Base-by-base conservation (phyloP, 345 rosid species). In the sweet orange (Citrus sinensis) region DNA sequence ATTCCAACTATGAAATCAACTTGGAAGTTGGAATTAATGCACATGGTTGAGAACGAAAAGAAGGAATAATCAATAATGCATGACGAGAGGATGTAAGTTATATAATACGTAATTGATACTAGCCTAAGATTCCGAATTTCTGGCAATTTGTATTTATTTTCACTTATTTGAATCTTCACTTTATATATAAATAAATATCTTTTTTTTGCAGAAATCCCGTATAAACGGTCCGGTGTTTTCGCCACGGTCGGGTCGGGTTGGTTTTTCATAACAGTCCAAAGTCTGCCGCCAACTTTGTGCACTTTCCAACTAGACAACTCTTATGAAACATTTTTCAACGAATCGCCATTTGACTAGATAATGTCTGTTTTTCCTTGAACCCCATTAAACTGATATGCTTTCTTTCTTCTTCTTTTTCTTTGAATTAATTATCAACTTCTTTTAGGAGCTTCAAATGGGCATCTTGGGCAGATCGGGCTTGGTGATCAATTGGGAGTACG, bases 401-500 rank as follows among this genome's bases (percentile, higher is more conserved):
- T 54, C n/a, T 54, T 17, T 54, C 8, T 54, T 51, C 56, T 51
- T 17, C 22, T 54, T 17, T 7, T 60, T 17, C 46, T 39, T 49
- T 37, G n/a, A 7, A 35, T 9, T 11, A 46, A 13, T 34, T n/a
- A 5, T 34, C 40, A 13, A 22, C 11, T 62, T 40, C 32, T 39
- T 68, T 68, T 39, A 39, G 34, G 25, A 35, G 63, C 56, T 32
- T 27, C 34, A 51, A 35, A 79, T 78, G 88, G 74, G 81, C 34
- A 8, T 64, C 59, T 22, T 29, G 42, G 78, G 71, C 22, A 19
- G 32, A 66, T 59, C 22, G 30, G 63, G 62, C 37, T 65, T 67
- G 58, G 32, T 85, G 51, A 13, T 46, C 34, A 79, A 83, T 61
- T 85, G 88, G 90, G 88, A 81, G 51, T 74, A 76, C 2, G 92